Percentiles rank a stretch among this genome's conserved stretches.
Evolutionary conservation across 2,329 filamentous ascomycete genomes (phyloP).

Genomic region (Bipolaris bicolor): DNA sequence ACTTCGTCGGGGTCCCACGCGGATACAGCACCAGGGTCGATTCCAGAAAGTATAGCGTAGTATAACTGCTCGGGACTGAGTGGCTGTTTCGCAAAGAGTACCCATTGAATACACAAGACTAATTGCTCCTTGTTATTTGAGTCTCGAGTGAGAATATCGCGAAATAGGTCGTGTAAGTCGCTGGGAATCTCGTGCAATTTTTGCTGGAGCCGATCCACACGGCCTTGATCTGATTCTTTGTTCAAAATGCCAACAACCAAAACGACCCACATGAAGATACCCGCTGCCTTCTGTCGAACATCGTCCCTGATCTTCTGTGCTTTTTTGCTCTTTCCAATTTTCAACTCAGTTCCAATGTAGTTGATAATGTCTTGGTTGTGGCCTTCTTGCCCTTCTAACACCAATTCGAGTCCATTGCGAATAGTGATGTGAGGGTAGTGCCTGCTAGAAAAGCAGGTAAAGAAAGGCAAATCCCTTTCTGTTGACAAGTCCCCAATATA

Average conservation of each 20-base stretch:
- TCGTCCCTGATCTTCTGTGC: conserved; percentile 32
- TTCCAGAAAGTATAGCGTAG: conserved; percentile 19
- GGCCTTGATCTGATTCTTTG: conserved; percentile 49
- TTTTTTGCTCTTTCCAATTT: conserved; percentile 26
- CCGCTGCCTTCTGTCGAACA: conserved; percentile 48
- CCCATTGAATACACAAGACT: conserved; percentile 26
- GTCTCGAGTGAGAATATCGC: conserved; percentile 51
- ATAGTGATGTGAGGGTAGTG: conserved; percentile 56
- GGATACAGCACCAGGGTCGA: conserved; percentile 10
- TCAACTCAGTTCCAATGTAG: conserved; percentile 29
- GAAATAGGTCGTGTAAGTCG: not conserved
- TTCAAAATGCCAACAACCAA: conserved; percentile 51
- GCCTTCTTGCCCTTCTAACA: conserved; percentile 47
- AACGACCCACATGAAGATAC: conserved; percentile 53
- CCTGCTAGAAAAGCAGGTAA: conserved; percentile 32
- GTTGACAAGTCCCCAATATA: conserved; percentile 41
- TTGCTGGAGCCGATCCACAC: not conserved
- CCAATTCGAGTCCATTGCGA: conserved; percentile 32
- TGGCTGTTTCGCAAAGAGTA: conserved; percentile 25
- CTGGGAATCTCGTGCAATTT: not conserved
- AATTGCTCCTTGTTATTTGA: conserved; percentile 14
- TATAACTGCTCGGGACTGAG: conserved; percentile 26
- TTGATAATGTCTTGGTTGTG: conserved; percentile 48
- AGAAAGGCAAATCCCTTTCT: conserved; percentile 23
- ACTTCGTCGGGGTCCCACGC: conserved; percentile 24